Conservation (phyloP, 1,284 basidiomycete genomes). For the Abortiporus biennis region DNA sequence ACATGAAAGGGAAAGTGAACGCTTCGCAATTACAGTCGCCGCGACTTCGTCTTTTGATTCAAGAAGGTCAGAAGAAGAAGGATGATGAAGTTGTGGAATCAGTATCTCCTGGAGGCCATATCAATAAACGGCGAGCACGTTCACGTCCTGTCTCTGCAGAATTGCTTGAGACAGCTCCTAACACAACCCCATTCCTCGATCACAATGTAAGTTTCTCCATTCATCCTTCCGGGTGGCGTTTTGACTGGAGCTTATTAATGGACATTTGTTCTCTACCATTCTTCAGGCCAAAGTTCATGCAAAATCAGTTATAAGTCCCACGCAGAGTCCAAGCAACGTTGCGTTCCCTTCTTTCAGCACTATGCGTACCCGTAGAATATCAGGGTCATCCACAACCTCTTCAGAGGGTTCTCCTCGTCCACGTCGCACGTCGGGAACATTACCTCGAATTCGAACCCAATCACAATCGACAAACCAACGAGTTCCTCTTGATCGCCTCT, state of each 20-base stretch:
- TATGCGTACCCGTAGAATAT: conserved; percentile 18
- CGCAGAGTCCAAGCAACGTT: conserved; percentile 15
- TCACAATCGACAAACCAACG: conserved; percentile 18
- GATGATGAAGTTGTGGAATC: conserved; percentile 55
- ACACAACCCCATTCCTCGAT: conserved; percentile 20
- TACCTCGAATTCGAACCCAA: conserved; percentile 22
- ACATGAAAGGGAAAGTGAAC: conserved; percentile 31
- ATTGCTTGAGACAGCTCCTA: conserved; percentile 44
- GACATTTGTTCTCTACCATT: no score
- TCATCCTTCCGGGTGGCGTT: no score
- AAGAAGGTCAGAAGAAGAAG: conserved; percentile 14
- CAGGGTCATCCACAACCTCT: conserved; percentile 20
- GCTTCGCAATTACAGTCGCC: conserved; percentile 14
- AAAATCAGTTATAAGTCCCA: no score
- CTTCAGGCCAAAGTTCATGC: no score
- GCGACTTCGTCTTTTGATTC: conserved; percentile 11
- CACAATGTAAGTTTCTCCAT: not conserved
- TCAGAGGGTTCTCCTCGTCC: conserved; percentile 23
- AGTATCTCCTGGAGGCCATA: conserved; percentile 66
- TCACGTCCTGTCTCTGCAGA: conserved; percentile 64
- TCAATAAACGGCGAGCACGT: conserved; percentile 64
- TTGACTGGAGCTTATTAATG: no score
- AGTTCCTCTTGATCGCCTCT: conserved; percentile 27
- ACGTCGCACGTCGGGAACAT: conserved; percentile 15
- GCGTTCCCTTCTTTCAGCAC: conserved; percentile 20